Base-by-base conservation (phyloP, 129 eudicot genomes). In the Flaveria robusta region DNA sequence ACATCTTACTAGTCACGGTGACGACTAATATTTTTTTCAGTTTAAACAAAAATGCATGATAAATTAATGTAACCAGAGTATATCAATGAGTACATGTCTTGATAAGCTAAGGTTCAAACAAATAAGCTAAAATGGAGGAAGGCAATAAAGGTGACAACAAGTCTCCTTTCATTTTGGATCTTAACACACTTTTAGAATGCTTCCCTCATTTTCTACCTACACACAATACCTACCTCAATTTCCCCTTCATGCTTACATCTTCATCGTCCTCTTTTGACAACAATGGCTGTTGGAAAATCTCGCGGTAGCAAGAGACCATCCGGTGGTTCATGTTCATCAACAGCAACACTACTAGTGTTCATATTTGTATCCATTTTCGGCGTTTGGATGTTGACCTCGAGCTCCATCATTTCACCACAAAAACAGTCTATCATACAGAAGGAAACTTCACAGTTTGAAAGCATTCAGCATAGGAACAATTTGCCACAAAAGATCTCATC, bases 361-460 rank as follows among this genome's bases (percentile, higher is more conserved):
- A 66, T 87, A 24, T 78, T 81, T 50, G 71, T 92, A 31, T 89
- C 88, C 75, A 49, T 87, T n/a, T 64, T 87, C 4, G 92, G 88
- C 29, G 75, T 82, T 18, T 89, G 91, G 87, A 85, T 92, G 88
- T 77, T 92, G 2, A 77, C 85, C 71, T 81, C 91, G 10, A 71
- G 39, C 68, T 64, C 85, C 73, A 18, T 80, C 23, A 66, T 81
- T 29, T 68, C 90, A 3, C 83, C 87, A 1, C 49, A 54, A 75
- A 74, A 82, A 34, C 75, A 41, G 29, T 19, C 74, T 46, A 75
- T 37, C 16, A 15, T 41, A 16, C 51, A 45, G 6, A 59, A 59
- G 18, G 58, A 55, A 60, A 63, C 74, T 67, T 67, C 66, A 68
- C 56, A 54, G 16, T 15, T 51, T 39, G 66, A 66, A 55, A 31